Conservation (phyloP, 371 early-diverging fungal genomes). For the Mortierella sp. region DNA sequence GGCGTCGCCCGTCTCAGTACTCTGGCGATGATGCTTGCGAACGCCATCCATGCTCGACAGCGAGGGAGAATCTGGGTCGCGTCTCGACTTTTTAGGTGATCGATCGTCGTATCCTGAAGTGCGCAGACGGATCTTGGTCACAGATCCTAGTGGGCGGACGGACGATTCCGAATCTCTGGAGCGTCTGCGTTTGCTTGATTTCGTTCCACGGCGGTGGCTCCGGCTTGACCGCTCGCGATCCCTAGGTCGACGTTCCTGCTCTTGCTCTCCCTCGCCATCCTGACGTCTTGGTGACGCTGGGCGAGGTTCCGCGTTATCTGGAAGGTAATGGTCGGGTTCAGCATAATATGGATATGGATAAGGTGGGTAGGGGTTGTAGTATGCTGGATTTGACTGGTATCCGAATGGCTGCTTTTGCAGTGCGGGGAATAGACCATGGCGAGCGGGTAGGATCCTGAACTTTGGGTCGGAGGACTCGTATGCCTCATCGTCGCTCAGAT, state of each 20-base stretch:
- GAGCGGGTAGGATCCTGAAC: constrained; percentile 43
- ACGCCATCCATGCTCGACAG: constrained; percentile 9
- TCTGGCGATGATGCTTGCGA: constrained; percentile 9
- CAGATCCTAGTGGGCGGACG: not conserved
- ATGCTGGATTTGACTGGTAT: not conserved
- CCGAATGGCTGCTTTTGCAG: constrained; percentile 30
- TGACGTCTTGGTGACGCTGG: not conserved
- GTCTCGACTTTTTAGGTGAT: constrained; percentile 28
- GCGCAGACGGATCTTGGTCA: constrained; percentile 7
- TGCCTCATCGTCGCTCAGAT: constrained; percentile 36
- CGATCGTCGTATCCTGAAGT: constrained; percentile 20
- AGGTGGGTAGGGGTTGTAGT: constrained; percentile 17
- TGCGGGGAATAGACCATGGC: constrained; percentile 50
- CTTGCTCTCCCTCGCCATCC: not conserved
- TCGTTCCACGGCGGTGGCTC: constrained; percentile 26
- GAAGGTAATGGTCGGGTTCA: constrained; percentile 14
- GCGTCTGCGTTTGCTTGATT: constrained; percentile 41
- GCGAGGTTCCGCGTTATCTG: not conserved
- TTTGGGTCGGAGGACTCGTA: constrained; percentile 32
- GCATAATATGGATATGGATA: constrained; percentile 8
- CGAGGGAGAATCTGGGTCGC: constrained; percentile 31
- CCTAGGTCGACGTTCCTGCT: constrained; percentile 15
- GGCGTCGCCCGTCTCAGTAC: constrained; percentile 7
- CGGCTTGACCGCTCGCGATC: constrained; percentile 29
- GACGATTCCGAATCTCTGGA: constrained; percentile 39